Conservation (phyloP, 495 filamentous ascomycete genomes). For the Margaritispora aquatica region DNA sequence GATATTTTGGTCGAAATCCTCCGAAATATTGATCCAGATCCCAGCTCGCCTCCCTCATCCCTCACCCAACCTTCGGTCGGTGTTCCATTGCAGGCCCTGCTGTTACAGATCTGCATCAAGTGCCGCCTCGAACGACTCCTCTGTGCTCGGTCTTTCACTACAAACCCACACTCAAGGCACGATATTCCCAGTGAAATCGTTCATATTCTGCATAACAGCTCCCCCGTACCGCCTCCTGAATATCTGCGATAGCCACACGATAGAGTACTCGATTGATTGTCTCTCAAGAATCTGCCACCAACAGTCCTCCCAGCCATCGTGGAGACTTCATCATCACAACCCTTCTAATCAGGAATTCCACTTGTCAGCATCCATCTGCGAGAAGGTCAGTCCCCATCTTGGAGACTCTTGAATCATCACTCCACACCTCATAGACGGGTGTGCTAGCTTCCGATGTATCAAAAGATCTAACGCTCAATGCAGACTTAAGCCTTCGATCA, state of each 20-base stretch:
- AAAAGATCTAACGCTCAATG: constrained; percentile 19
- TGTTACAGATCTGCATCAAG: constrained; percentile 44
- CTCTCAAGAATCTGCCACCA: background rate
- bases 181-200: background rate
- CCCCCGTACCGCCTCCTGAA: background rate
- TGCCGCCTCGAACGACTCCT: constrained; percentile 25
- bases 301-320: background rate
- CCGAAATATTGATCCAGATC: background rate
- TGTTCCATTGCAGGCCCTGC: constrained; percentile 29
- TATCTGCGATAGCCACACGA: background rate
- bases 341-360: constrained; percentile 8
- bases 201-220: background rate
- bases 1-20: background rate
- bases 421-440: constrained; percentile 12
- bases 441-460: constrained; percentile 20
- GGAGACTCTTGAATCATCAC: constrained; percentile 7
- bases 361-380: background rate
- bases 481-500: constrained; percentile 12
- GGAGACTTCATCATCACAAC: constrained; percentile 19
- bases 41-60: background rate
- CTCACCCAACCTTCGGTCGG: constrained; percentile 23
- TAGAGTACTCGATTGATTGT: background rate
- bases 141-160: background rate
- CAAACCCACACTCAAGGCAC: background rate
- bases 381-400: background rate